These are phyloP conservation scores for Lachnellula suecica DNA, from an alignment of 2,329 filamentous ascomycete genomes.

Conservation along the genomic window DNA sequence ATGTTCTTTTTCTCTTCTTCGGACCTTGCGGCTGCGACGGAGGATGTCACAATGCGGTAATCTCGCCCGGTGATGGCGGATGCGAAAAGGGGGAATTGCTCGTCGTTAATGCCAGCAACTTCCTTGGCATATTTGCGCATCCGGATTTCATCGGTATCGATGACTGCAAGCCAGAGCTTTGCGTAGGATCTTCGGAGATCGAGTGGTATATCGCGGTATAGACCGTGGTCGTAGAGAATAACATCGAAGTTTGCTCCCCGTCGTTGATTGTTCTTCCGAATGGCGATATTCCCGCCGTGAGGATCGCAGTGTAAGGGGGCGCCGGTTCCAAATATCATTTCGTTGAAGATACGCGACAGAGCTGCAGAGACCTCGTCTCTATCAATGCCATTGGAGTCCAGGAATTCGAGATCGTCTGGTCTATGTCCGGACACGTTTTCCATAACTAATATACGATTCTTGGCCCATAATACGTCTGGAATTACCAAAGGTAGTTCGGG, in stretches of 20 bases:
- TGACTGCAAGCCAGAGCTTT: constrained; percentile 95
- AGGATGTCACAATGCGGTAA: constrained; percentile 69
- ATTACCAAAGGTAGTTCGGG: constrained; percentile 80
- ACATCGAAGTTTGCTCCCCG: constrained; percentile 82
- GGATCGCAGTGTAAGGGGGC: constrained; percentile 95
- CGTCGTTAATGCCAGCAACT: constrained; percentile 83
- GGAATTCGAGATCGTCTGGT: constrained; percentile 83
- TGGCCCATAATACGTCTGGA: constrained; percentile 86
- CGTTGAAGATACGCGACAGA: constrained; percentile 91
- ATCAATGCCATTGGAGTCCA: constrained; percentile 85
- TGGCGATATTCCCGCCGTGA: constrained; percentile 93
- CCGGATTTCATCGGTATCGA: constrained; percentile 78
- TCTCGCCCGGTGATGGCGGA: constrained; percentile 95
- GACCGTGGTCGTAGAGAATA: constrained; percentile 92
- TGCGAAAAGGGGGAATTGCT: constrained; percentile 92
- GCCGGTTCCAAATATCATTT: constrained; percentile 94
- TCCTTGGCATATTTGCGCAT: constrained; percentile 91
- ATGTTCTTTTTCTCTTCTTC: constrained; percentile 84
- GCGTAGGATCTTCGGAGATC: constrained; percentile 82
- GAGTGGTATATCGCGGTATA: constrained; percentile 89
- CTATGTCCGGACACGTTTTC: constrained; percentile 84
- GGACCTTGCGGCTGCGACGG: constrained; percentile 57
- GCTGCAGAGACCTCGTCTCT: constrained; percentile 93
- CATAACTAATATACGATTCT: constrained; percentile 90
- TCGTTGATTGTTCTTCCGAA: constrained; percentile 70